Base-by-base conservation (phyloP, 805 yeast genomes). In the Dipodascopsis uninucleata region DNA sequence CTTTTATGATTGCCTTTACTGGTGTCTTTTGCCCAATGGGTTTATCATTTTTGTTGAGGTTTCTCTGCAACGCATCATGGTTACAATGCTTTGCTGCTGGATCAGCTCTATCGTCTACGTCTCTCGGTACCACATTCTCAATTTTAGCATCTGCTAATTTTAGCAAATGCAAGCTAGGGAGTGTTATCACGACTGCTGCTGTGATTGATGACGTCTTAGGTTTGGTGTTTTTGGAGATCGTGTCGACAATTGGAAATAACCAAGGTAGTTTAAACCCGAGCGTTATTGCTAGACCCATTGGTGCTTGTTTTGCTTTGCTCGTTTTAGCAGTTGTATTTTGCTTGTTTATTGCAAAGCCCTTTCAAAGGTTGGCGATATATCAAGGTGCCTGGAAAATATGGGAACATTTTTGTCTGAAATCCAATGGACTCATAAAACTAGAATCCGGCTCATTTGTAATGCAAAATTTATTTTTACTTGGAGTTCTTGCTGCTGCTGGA, bases 161-260 rank as follows among this genome's bases (percentile, higher is more conserved):
- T 3, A 14, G n/a, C 2, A 10, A 10, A 2, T 9, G 28, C 2
- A 26, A 44, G 2, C 42, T 41, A 10, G 46, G 46, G 18, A 26
- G 20, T 3, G 45, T 41, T 8, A n/a, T 41, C 14, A 39, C 47
- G 9, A 25, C 20, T 9, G 46, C 46, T 8, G 46, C 46, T 21
- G 29, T 41, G 45, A 25, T 41, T 26, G 46, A 41, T 20, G 46
- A 41, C 18, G 45, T 41, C 8, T 21, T 41, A 3, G 46, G 46
- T 16, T 24, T 41, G 17, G 20, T 41, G 2, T 25, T 41, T 35
- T 25, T 41, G 12, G 20, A 41, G 21, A 23, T 41, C 18, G 28
- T 41, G 3, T 21, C 46, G 2, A 40, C 9, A 14, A 16, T 41
- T 22, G 46, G 46, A 8, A 18, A n/a, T 24, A 37, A 23, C 39